Evolutionary conservation across 2,329 filamentous ascomycete species (phyloP).

Genomic region (Trichoderma koningii): DNA sequence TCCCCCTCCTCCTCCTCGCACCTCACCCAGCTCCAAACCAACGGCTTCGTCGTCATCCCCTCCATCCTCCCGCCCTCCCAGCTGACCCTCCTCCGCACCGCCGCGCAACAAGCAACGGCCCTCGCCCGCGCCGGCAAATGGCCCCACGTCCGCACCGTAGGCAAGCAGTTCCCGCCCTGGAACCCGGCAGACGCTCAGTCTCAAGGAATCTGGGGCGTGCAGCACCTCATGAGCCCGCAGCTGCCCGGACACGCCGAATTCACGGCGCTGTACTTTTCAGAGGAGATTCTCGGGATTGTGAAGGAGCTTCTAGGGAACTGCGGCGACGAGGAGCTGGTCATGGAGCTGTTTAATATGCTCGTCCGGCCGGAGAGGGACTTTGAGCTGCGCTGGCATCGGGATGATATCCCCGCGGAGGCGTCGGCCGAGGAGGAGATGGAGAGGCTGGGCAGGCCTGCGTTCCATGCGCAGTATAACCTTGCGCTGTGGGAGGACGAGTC

Average conservation of each 20-base stretch:
- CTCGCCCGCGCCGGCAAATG: constrained; percentile 70
- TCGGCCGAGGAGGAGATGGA: constrained; percentile 66
- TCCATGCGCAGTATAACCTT: constrained; percentile 86
- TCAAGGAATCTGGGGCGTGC: constrained; percentile 83
- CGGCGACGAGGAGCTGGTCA: constrained; percentile 66
- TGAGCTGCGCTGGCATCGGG: constrained; percentile 79
- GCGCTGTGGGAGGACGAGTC: constrained; percentile 74
- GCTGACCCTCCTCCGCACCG: constrained; percentile 61
- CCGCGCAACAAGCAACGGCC: constrained; percentile 58
- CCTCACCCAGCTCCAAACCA: constrained; percentile 57
- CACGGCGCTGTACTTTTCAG: constrained; percentile 70
- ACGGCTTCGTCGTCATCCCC: constrained; percentile 77
- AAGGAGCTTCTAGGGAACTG: constrained; percentile 60
- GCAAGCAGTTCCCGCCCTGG: constrained; percentile 93
- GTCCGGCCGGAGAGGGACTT: constrained; percentile 72
- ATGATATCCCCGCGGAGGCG: constrained; percentile 73
- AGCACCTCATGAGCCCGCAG: constrained; percentile 77
- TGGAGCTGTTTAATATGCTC: constrained; percentile 88
- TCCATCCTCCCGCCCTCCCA: constrained; percentile 60
- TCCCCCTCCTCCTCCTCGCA: neutral
- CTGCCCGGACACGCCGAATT: constrained; percentile 65
- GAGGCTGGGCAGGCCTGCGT: constrained; percentile 61
- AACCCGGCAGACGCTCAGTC: constrained; percentile 49
- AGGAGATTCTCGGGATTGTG: constrained; percentile 62
- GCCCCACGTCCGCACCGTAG: constrained; percentile 80